These are phyloP conservation scores for Penicillium griseofulvum DNA, from an alignment of 2,329 filamentous ascomycete genomes.

Conservation along the genomic window DNA sequence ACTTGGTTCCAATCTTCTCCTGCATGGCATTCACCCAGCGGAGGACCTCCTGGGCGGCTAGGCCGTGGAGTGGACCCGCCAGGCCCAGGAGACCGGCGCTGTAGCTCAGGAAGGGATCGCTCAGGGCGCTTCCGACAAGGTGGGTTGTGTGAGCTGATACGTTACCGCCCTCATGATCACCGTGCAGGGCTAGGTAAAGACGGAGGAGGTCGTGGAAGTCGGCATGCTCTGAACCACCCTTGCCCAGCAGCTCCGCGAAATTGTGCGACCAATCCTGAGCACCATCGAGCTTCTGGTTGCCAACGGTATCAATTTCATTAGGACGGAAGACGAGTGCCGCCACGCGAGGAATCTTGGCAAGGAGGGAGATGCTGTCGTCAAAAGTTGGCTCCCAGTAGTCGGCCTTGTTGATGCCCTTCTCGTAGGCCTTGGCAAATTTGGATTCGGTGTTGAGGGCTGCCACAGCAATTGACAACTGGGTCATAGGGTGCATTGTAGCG, in stretches of 20 bases:
- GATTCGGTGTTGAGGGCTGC: constrained; percentile 95
- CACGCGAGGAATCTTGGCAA: constrained; percentile 94
- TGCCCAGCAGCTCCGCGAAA: constrained; percentile 94
- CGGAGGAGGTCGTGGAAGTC: constrained; percentile 84
- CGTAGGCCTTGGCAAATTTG: constrained; percentile 90
- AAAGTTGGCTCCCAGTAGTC: constrained; percentile 99
- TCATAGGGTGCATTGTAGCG: constrained; percentile 92
- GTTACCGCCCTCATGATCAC: constrained; percentile 97
- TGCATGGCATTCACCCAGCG: constrained; percentile 98
- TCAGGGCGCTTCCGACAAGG: constrained; percentile 88
- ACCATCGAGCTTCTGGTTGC: constrained; percentile 69
- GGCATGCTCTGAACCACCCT: constrained; percentile 73
- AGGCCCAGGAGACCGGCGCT: constrained; percentile 93
- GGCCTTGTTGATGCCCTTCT: constrained; percentile 84
- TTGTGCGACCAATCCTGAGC: constrained; percentile 98
- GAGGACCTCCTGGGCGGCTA: constrained; percentile 94
- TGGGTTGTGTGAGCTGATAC: constrained; percentile 95
- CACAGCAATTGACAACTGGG: constrained; percentile 91
- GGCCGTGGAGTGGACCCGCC: constrained; percentile 86
- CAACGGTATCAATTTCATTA: constrained; percentile 72
- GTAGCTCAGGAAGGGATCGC: constrained; percentile 93
- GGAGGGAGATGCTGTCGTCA: constrained; percentile 87
- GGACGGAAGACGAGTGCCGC: constrained; percentile 96
- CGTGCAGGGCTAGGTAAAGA: constrained; percentile 92
- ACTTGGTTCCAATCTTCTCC: constrained; percentile 72